Percentiles rank a stretch among this genome's conserved stretches.
phyloP scores from a whole-genome alignment of 768 basidiomycete species.

The Steccherinum ochraceum region DNA sequence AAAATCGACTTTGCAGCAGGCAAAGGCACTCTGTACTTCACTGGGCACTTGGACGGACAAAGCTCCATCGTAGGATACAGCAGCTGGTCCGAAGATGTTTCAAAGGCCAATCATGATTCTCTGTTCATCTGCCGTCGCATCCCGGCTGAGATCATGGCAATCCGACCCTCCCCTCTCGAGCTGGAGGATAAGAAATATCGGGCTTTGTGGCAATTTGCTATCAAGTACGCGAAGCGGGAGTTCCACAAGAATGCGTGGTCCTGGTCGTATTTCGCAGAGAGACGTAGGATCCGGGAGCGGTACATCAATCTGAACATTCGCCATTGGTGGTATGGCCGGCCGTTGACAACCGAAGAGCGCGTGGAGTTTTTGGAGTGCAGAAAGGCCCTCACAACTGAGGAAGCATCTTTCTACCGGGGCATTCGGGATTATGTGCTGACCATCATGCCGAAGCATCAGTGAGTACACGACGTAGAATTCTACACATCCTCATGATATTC shows the following conservation, averaged over 20 bases:
- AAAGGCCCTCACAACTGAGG: conserved; percentile 17
- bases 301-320: conserved; percentile 23
- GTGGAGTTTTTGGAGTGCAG: conserved; percentile 8
- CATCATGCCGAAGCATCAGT: conserved; percentile 15
- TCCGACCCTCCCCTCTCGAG: conserved; percentile 19
- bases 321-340: conserved; percentile 12
- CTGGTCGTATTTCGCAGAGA: conserved; percentile 26
- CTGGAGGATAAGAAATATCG: conserved; percentile 18
- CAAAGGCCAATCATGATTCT: background rate
- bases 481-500: too few relatives aligned
- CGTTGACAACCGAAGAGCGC: conserved; percentile 13
- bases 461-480: too few relatives aligned
- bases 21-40: conserved; percentile 9
- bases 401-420: conserved; percentile 20
- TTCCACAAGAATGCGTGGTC: conserved; percentile 20
- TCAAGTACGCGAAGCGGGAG: conserved; percentile 14
- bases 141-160: conserved; percentile 15
- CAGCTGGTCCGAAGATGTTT: conserved; percentile 3
- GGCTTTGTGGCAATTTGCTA: conserved; percentile 27
- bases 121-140: conserved; percentile 23
- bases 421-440: conserved; percentile 13
- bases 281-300: conserved; percentile 17
- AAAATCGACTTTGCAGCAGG: conserved; percentile 10
- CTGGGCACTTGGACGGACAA: conserved; percentile 5
- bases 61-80: conserved; percentile 4